Evolutionary conservation across 2,329 filamentous ascomycete species (phyloP).

Genomic region (Cladophialophora chaetospira): DNA sequence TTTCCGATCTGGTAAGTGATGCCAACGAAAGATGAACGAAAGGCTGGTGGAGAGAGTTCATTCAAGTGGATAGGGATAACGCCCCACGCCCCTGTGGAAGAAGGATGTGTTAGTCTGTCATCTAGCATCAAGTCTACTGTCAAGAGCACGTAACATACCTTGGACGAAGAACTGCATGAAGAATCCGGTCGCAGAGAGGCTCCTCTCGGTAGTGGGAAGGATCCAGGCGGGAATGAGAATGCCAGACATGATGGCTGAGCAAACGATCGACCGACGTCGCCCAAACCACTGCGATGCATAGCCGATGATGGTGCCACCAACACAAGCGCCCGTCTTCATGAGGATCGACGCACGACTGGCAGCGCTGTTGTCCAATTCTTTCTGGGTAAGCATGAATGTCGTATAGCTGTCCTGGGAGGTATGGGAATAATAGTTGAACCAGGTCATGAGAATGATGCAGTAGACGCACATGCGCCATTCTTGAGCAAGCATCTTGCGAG

Average conservation of each 20-base stretch:
- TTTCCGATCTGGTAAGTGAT: slow-evolving; percentile 78
- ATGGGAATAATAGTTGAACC: slow-evolving; percentile 74
- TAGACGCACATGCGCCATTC: slow-evolving; percentile 80
- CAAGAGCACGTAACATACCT: neutral
- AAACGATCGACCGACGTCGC: slow-evolving; percentile 58
- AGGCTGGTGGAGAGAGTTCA: slow-evolving; percentile 71
- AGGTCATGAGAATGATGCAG: slow-evolving; percentile 76
- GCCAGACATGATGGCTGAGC: slow-evolving; percentile 65
- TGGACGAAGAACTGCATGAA: slow-evolving; percentile 52
- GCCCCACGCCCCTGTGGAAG: slow-evolving; percentile 61
- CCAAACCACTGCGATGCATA: slow-evolving; percentile 76
- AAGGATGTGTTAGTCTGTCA: slow-evolving; percentile 42
- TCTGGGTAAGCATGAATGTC: slow-evolving; percentile 74
- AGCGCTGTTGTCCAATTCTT: slow-evolving; percentile 64
- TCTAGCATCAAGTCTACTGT: neutral
- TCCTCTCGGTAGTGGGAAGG: slow-evolving; percentile 50
- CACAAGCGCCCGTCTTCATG: slow-evolving; percentile 76
- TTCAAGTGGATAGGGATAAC: slow-evolving; percentile 74
- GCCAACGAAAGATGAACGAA: slow-evolving; percentile 74
- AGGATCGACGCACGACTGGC: slow-evolving; percentile 76
- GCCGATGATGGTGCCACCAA: slow-evolving; percentile 72
- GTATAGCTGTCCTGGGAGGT: slow-evolving; percentile 80
- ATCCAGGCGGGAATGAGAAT: slow-evolving; percentile 75
- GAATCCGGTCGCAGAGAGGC: slow-evolving; percentile 39
- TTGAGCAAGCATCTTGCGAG: slow-evolving; percentile 64